Base-by-base conservation (phyloP, 2,329 filamentous ascomycete species). In the Emericellopsis atlantica region DNA sequence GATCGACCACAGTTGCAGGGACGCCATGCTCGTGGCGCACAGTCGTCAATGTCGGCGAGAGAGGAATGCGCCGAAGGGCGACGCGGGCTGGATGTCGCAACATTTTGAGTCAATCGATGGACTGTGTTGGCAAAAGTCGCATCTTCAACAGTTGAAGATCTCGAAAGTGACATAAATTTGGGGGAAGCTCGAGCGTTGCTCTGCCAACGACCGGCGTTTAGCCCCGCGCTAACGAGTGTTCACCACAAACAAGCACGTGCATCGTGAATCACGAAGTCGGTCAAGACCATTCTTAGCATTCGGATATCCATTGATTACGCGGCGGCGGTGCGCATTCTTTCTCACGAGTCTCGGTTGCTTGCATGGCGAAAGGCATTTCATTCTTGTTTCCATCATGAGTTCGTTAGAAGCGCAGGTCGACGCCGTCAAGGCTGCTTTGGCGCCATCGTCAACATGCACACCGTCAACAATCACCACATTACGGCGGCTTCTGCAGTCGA, bases 391-490 rank as follows among this genome's bases (percentile, higher is more conserved):
- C 44, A 47, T 49, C 44, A 70, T 71, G 67, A 56, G 63, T 60
- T 62, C 66, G 45, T 47, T 60, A 52, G 59, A 63, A 47, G 54
- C 54, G 48, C 65, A 66, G 49, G 54, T 54, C 51, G 67, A 71
- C 45, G 64, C 70, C 45, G 67, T 76, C 51, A 77, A 75, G 52
- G 60, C 62, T 45, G 72, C 72, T 34, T 59, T 77, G 46, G 60
- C 68, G 45, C 72, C 68, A 41, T 64, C 65, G 11, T 58, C 68
- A 37, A 75, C 66, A 49, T 79, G 74, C 57, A 74, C 72, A 35
- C 57, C 67, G 18, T 54, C 66, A 3, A 69, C 63, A 24, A 66
- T 68, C 29, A 66, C 69, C 21, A 55, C 58, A 2, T 53, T 72
- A 43, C 70, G 69, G 50, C 66, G 70, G 40, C 56, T 72, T 18